Evolutionary conservation across 1,139 yeast species (phyloP), one percentile per base, ranked within the genome.

Genomic region (Blastobotrys illinoisensis): DNA sequence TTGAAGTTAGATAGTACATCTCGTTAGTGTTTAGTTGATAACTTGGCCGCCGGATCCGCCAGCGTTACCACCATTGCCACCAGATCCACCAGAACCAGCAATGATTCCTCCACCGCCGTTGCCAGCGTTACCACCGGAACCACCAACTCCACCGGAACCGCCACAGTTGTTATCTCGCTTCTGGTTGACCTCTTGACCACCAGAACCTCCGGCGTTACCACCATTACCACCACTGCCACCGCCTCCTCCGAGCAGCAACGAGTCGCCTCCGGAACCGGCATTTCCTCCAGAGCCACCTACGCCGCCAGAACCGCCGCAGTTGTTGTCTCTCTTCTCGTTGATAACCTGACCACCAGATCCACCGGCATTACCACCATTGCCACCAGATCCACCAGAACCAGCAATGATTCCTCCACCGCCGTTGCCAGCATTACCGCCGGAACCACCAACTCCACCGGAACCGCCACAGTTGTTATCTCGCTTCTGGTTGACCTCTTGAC

Each of bases 11-110:
- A n/a, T n/a, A n/a, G 9, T 11, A 11, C 9, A 5, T 26, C 32
- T 26, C 32, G 9, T 26, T 5, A 26, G 9, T 5, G 32, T 26
- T 26, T 26, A 26, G 32, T 26, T 26, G 32, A 26, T 26, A 11
- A 26, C 13, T 23, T 43, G 46, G 9, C 46, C 46, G 23, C 46
- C 46, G 7, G 46, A 43, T 11, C 46, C 46, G 20, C 46, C 46
- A 43, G 46, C 46, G 21, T 43, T 43, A 20, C 46, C 46, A 9
- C 46, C 46, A 18, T 11, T 20, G n/a, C 46, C 46, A 18, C 46
- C n/a, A 16, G 18, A 13, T 40, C 44, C 44, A 7, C 44, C 44
- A 7, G 44, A 40, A 18, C 44, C 44, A n/a, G 44, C 16, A 40
- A 40, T 40, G 19, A 40, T 19, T 7, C 44, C 44, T 14, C 20